Percentiles rank a stretch among this genome's conserved stretches.
phyloP scores from a whole-genome alignment of 192 early-diverging fungal genomes.

The Backusella parvicylindrica region DNA sequence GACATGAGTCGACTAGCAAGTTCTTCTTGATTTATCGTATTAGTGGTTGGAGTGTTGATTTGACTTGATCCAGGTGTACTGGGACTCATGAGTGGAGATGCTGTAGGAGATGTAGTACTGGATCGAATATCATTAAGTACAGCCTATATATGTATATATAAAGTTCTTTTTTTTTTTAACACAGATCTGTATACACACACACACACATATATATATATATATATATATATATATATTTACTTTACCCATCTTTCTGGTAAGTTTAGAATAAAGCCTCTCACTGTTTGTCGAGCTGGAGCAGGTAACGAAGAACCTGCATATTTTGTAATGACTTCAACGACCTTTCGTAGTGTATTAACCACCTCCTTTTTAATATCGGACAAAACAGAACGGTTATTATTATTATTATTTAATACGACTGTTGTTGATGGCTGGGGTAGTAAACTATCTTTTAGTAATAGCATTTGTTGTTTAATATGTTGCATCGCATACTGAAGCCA shows the following conservation, averaged over 20 bases:
- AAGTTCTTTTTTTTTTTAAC: too few relatives aligned
- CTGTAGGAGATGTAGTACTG: slow-evolving; percentile 26
- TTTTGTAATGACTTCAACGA: slow-evolving; percentile 80
- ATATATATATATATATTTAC: not conserved
- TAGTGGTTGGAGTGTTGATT: not conserved
- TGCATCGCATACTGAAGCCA: slow-evolving; percentile 84
- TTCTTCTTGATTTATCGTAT: slow-evolving; percentile 31
- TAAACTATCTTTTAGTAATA: slow-evolving; percentile 50
- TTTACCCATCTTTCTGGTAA: slow-evolving; percentile 77
- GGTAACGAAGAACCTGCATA: slow-evolving; percentile 87
- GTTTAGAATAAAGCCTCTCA: slow-evolving; percentile 78
- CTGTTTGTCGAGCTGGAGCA: slow-evolving; percentile 69
- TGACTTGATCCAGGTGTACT: not conserved
- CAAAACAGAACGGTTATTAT: slow-evolving; percentile 24
- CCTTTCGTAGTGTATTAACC: slow-evolving; percentile 79
- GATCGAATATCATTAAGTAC: slow-evolving; percentile 38
- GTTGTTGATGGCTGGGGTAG: slow-evolving; percentile 1
- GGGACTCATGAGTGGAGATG: slow-evolving; percentile 22
- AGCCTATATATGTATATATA: slow-evolving; percentile 7
- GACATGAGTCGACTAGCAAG: slow-evolving; percentile 62
- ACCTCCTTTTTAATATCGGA: slow-evolving; percentile 66
- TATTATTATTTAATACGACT: slow-evolving; percentile 8
- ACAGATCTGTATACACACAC: too few relatives aligned
- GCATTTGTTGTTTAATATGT: slow-evolving; percentile 69
- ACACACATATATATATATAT: not conserved